Evolutionary conservation across 2,329 filamentous ascomycete species (phyloP), one percentile per base, ranked within the genome.

Genomic region (Aureobasidium sp.): DNA sequence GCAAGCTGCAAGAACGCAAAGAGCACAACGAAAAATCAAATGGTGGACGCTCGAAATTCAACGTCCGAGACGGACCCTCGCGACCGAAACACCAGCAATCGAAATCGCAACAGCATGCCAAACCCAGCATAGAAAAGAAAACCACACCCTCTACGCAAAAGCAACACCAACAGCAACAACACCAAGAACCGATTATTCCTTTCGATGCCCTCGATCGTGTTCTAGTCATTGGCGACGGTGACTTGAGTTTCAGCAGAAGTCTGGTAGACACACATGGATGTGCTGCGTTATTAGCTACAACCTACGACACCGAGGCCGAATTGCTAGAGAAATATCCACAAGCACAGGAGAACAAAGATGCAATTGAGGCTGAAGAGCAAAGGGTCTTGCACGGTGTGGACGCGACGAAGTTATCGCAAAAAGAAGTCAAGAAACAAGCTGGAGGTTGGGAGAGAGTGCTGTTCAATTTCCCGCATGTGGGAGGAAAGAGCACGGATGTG

Each of bases 381-480:
- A 68, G 72, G 36, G 77, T 90, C 1, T 72, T 84, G 39, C 88
- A 85, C 76, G 75, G 75, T 59, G 77, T 91, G 65, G 88, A 92
- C 74, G 89, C 87, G 1, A 85, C 81, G 47, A 87, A 82, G 67
- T 80, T 88, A 70, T 61, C 64, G 16, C 63, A 70, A 48, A 81
- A 78, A 64, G 69, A 76, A 25, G 68, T 81, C 44, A 77, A 75
- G 50, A 76, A 73, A 29, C 74, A 73, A 7, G 45, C 44, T 7
- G 69, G 67, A 61, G 74, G 78, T 4, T 92, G 88, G 80, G 86
- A 96, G 73, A 82, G 85, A 61, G 87, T 97, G 64, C 81, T 93
- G 66, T 99, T 97, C 84, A 96, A 97, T 79, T 99, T 99, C 75
- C 94, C 94, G 39, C 94, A 99, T 77, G 89, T 95, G 3, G 94